Conservation (phyloP, 352 stramenopile genomes). For the Globisporangium radiosum region DNA sequence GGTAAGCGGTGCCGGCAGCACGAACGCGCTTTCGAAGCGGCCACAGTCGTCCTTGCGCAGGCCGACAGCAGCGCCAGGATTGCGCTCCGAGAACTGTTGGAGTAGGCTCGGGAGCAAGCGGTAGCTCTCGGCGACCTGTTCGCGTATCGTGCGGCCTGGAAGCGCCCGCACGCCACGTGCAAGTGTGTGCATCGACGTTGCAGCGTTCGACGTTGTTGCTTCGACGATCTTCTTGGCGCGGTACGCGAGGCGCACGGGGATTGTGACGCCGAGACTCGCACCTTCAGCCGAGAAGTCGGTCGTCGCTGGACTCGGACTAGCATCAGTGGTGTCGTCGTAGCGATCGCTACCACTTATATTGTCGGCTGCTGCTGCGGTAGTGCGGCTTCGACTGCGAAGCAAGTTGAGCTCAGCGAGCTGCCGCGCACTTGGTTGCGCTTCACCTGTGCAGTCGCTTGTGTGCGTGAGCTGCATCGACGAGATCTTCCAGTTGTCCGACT, state of each 20-base stretch:
- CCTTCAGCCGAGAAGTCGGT: constrained; percentile 12
- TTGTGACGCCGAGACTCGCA: constrained; percentile 15
- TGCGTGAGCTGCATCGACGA: constrained; percentile 84
- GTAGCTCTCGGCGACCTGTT: constrained; percentile 77
- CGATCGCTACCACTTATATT: constrained; percentile 52
- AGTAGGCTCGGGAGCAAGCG: constrained; percentile 75
- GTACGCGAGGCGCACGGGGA: constrained; percentile 16
- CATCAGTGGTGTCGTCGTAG: not conserved
- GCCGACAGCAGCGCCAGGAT: constrained; percentile 47
- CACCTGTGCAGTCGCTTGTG: constrained; percentile 53
- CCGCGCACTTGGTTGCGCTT: constrained; percentile 59
- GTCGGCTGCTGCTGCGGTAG: too few species aligned
- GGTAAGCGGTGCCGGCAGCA: constrained; percentile 56
- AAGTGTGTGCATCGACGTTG: constrained; percentile 65
- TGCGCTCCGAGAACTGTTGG: constrained; percentile 66
- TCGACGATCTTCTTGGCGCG: constrained; percentile 17
- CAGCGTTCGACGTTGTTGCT: constrained; percentile 37
- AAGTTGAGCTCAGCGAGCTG: constrained; percentile 78
- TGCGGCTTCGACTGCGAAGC: constrained; percentile 40
- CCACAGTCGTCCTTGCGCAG: constrained; percentile 57
- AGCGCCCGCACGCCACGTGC: constrained; percentile 62
- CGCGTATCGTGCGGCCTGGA: constrained; percentile 58
- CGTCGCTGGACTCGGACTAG: not conserved
- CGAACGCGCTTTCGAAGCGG: constrained; percentile 65
- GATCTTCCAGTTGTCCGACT: constrained; percentile 88